A percentile compares a stretch with the other conserved stretches of the same genome.
Conservation (phyloP, 768 basidiomycete species). For the Phanerodontia chrysosporium region DNA sequence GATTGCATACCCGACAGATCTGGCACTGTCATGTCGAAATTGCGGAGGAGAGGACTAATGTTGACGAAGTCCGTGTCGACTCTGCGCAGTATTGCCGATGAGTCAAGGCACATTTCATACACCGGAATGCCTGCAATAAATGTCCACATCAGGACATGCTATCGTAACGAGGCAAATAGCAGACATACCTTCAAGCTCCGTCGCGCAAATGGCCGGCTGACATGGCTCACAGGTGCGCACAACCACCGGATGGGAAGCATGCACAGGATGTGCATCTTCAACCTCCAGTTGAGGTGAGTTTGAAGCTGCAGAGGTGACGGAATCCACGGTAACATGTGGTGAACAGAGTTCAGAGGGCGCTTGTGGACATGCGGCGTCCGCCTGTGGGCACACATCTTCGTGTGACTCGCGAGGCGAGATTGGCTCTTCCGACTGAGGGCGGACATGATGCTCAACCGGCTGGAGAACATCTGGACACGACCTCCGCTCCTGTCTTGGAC, state of each 20-base stretch:
- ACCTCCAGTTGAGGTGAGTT: background rate
- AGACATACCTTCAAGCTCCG: slow-evolving; percentile 62
- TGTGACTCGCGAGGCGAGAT: background rate
- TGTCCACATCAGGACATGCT: slow-evolving; percentile 17
- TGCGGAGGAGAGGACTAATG: slow-evolving; percentile 51
- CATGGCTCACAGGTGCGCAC: slow-evolving; percentile 65
- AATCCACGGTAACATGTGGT: background rate
- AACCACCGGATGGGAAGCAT: slow-evolving; percentile 36
- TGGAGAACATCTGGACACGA: background rate
- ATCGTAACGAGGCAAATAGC: slow-evolving; percentile 6
- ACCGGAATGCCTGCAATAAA: slow-evolving; percentile 58
- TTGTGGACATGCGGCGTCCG: background rate
- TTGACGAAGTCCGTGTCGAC: slow-evolving; percentile 81
- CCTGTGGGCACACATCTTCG: background rate
- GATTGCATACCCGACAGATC: slow-evolving; percentile 19
- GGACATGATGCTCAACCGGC: background rate
- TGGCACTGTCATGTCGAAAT: slow-evolving; percentile 39
- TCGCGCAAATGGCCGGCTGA: slow-evolving; percentile 59
- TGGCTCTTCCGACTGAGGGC: background rate
- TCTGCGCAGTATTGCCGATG: slow-evolving; percentile 57
- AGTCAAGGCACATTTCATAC: slow-evolving; percentile 62
- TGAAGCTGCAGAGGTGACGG: background rate
- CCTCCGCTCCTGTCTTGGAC: background rate
- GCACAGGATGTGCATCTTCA: background rate
- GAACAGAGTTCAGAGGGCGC: background rate